These are phyloP conservation scores for Globisporangium irregulare DNA, from an alignment of 352 stramenopile species.

Conservation along the genomic window DNA sequence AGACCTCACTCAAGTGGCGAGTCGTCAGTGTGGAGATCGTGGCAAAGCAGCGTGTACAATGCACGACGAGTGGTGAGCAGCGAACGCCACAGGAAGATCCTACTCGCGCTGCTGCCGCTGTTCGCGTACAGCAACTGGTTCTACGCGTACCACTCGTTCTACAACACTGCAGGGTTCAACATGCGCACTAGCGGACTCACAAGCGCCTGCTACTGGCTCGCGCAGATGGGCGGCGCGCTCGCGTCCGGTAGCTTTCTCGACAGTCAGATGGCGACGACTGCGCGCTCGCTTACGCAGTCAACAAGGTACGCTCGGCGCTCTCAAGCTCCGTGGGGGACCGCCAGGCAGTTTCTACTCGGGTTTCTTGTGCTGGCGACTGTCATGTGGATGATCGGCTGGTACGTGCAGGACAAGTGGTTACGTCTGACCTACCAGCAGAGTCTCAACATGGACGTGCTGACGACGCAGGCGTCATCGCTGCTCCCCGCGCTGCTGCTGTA, in stretches of 20 bases:
- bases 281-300: not conserved
- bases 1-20: not conserved
- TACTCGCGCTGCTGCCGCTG: constrained; percentile 38
- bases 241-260: constrained; percentile 30
- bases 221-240: constrained; percentile 40
- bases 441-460: constrained; percentile 26
- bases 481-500: constrained; percentile 44
- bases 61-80: constrained; percentile 1
- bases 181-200: constrained; percentile 34
- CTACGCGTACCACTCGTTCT: constrained; percentile 63
- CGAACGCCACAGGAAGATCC: not conserved
- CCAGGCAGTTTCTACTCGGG: constrained; percentile 9
- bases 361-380: constrained; percentile 25
- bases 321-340: not conserved
- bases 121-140: constrained; percentile 68
- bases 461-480: not conserved
- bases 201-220: constrained; percentile 39
- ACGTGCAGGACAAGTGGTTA: constrained; percentile 21
- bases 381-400: constrained; percentile 42
- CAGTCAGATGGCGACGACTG: constrained; percentile 3
- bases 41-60: not conserved
- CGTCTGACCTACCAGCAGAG: constrained; percentile 21
- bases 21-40: not conserved
- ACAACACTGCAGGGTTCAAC: constrained; percentile 45
- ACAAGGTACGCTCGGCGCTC: not conserved